Conservation (phyloP, 768 basidiomycete species). For the Suillus hirtellus region DNA sequence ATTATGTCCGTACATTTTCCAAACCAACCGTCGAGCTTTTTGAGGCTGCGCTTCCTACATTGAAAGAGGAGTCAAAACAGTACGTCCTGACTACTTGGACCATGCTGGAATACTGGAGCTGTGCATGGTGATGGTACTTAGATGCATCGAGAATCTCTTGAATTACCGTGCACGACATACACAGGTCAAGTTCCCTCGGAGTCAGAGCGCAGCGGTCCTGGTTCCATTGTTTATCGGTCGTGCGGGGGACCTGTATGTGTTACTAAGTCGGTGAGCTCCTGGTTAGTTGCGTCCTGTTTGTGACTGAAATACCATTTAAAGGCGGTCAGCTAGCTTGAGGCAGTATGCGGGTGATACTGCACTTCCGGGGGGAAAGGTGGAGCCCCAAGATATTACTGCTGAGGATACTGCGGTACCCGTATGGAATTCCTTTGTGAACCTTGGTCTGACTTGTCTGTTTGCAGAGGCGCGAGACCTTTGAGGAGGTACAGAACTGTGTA, state of each 20-base stretch:
- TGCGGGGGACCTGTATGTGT: constrained; percentile 79
- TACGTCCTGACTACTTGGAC: constrained; percentile 8
- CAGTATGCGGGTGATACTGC: constrained; percentile 89
- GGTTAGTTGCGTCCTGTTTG: not conserved
- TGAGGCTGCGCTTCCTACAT: constrained; percentile 11
- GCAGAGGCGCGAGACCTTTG: constrained; percentile 85
- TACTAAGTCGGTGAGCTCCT: constrained; percentile 71
- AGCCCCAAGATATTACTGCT: constrained; percentile 60
- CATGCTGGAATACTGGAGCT: not conserved
- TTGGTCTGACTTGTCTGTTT: constrained; percentile 1
- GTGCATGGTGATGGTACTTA: constrained; percentile 7
- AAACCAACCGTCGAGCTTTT: constrained; percentile 14
- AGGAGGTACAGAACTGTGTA: constrained; percentile 58
- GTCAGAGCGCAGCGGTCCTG: constrained; percentile 71
- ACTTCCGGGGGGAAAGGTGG: constrained; percentile 83
- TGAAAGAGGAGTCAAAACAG: constrained; percentile 26
- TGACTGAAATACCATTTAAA: constrained; percentile 28
- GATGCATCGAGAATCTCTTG: constrained; percentile 30
- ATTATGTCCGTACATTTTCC: constrained; percentile 24
- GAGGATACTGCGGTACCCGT: constrained; percentile 80
- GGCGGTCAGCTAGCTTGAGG: constrained; percentile 70
- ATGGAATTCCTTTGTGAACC: not conserved
- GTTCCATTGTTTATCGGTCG: constrained; percentile 86
- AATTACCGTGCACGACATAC: constrained; percentile 26
- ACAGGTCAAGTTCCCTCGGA: constrained; percentile 50